A percentile compares a stretch with the other conserved stretches of the same genome.
Evolutionary conservation across 1,284 basidiomycete genomes (phyloP).

Genomic region (Pyrrhoderma noxium): DNA sequence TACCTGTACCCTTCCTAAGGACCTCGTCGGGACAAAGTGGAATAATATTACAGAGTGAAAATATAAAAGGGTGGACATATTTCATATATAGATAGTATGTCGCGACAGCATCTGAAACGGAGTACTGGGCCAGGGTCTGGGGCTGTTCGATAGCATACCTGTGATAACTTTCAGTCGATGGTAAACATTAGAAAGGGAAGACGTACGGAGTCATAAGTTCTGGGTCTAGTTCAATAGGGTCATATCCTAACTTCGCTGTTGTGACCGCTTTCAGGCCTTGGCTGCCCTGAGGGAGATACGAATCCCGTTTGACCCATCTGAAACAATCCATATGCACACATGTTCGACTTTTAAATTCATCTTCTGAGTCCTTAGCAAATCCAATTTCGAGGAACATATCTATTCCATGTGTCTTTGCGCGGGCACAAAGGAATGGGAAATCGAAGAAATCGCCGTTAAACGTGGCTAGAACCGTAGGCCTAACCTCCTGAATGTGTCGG

Average conservation of each 20-base stretch:
- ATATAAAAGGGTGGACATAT: conserved; percentile 99
- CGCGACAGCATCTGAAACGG: conserved; percentile 98
- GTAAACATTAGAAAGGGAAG: not conserved
- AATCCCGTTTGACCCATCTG: conserved; percentile 99
- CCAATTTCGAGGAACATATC: conserved; percentile 97
- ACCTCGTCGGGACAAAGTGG: conserved; percentile 97
- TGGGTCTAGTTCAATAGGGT: conserved; percentile 96
- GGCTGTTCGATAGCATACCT: conserved; percentile 97
- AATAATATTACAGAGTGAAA: conserved; percentile 99
- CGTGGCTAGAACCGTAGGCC: conserved; percentile 95
- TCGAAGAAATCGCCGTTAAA: conserved; percentile 99
- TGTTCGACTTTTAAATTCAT: conserved; percentile 92
- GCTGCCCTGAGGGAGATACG: conserved; percentile 97
- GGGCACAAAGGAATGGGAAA: conserved; percentile 94
- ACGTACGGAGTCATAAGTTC: conserved; percentile 98
- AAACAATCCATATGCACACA: conserved; percentile 99
- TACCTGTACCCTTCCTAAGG: conserved; percentile 91
- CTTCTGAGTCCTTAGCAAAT: conserved; percentile 86
- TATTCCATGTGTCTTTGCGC: conserved; percentile 84
- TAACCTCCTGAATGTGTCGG: conserved; percentile 85
- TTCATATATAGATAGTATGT: conserved; percentile 99
- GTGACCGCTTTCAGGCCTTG: conserved; percentile 99
- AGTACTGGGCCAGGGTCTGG: conserved; percentile 93
- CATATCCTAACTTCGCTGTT: conserved; percentile 93
- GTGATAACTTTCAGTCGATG: conserved; percentile 5